Conservation (phyloP, 345 rosid species). For the Kandelia obovata region DNA sequence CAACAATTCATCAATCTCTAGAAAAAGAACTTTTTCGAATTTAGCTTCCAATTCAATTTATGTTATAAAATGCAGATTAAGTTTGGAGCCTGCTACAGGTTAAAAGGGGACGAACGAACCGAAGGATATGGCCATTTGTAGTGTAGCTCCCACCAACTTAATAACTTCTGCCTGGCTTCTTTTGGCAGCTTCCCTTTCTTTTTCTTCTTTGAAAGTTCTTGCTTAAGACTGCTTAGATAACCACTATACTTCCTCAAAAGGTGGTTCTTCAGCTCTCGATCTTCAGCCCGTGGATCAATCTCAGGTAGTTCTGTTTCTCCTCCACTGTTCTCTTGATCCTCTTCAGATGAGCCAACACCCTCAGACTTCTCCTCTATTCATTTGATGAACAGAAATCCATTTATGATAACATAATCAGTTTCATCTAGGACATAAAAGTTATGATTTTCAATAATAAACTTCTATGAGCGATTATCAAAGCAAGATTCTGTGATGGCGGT, state of each 20-base stretch:
- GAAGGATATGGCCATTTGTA: slow-evolving; percentile 99
- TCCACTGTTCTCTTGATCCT: slow-evolving; percentile 74
- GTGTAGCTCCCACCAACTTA: slow-evolving; percentile 97
- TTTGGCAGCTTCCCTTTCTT: slow-evolving; percentile 98
- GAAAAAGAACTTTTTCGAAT: too few species aligned
- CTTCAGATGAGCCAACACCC: slow-evolving; percentile 81
- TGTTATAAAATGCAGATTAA: background rate
- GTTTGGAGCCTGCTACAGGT: background rate
- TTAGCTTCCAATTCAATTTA: too few species aligned
- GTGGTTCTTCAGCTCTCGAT: slow-evolving; percentile 89
- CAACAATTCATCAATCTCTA: background rate
- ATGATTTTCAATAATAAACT: too few species aligned
- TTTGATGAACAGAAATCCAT: background rate
- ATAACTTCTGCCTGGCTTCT: slow-evolving; percentile 98
- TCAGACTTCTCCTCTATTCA: slow-evolving; percentile 78
- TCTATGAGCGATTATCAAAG: too few species aligned
- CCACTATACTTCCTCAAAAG: slow-evolving; percentile 88
- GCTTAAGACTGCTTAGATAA: slow-evolving; percentile 89
- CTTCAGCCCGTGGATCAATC: slow-evolving; percentile 93
- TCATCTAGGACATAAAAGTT: too few species aligned
- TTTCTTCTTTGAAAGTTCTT: slow-evolving; percentile 96
- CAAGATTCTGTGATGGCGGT: too few species aligned
- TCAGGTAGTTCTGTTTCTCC: slow-evolving; percentile 80
- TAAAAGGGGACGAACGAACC: slow-evolving; percentile 33
- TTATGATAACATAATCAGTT: background rate